Evolutionary conservation across 257 asterid genomes (phyloP), one percentile per base, ranked within the genome.

Genomic region (Solanum raphanifolium): DNA sequence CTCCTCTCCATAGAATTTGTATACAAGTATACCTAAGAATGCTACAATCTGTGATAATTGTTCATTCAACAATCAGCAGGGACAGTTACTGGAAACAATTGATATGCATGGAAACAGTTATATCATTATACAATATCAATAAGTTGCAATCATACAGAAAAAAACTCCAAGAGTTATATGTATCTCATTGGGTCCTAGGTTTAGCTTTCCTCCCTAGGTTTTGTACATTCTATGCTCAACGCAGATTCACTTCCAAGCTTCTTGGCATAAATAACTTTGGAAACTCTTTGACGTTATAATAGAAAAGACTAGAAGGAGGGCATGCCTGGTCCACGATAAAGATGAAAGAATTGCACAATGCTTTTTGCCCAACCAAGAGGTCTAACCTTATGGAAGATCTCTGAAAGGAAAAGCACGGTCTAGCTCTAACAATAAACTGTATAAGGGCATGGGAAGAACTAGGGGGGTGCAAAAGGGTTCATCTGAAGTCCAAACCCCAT

Each of bases 1-100:
- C 91, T 97, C 99, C 87, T 94, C 98, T 81, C 99, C 99, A 66
- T 97, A 97, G 90, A 94, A 95, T 90, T 95, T 97, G 92, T 97
- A 97, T 89, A 95, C 98, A 92, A 97, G 95, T 91, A 96, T 93
- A 73, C 99, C 99, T 91, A 97, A 93, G 91, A 92, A 93, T 89
- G 99, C 98, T 90, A 97, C 98, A 90, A 97, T 94, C 99, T 97
- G 93, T 86, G 89, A 89, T 79, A 92, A 89, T 90, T 86, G 84
- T 62, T 48, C 88, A 43, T 86, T 86, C 69, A 86, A 31, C 34
- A 86, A 73, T 58, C 84, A 81, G 68, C 39, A 73, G 58, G 60
- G 69, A 21, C 31, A 32, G 32, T 87, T 18, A 29, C 27, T 5
- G 85, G 68, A 81, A 81, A 78, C 62, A 78, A 78, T 62, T 76